phyloP scores from a whole-genome alignment of 495 filamentous ascomycete species.

The Neurospora sp. region DNA sequence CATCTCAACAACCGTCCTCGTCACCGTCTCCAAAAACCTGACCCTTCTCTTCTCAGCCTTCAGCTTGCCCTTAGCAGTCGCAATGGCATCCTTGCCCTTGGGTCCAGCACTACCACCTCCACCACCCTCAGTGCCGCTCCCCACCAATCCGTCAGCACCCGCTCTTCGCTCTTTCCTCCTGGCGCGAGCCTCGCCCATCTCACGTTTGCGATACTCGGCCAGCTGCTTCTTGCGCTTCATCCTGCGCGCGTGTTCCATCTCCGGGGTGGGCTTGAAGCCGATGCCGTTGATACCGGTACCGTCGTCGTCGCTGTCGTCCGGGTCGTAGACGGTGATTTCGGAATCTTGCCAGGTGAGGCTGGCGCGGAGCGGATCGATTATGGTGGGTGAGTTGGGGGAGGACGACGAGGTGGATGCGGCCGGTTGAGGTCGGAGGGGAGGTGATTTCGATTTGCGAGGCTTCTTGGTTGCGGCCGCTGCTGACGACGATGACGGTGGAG shows the following conservation, averaged over 20 bases:
- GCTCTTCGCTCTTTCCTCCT: conserved; percentile 57
- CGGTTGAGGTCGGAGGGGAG: conserved; percentile 19
- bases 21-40: conserved; percentile 23
- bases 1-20: conserved; percentile 4
- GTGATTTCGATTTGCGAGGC: conserved; percentile 30
- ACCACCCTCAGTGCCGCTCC: background rate
- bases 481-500: conserved; percentile 2
- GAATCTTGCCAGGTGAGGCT: conserved; percentile 72
- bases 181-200: conserved; percentile 74
- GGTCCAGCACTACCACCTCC: background rate
- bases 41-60: conserved; percentile 20
- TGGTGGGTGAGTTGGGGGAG: conserved; percentile 8
- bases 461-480: conserved; percentile 15
- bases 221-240: conserved; percentile 74
- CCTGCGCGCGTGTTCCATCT: conserved; percentile 64
- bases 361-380: conserved; percentile 42
- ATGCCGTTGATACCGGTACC: conserved; percentile 81
- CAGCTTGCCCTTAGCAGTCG: conserved; percentile 4
- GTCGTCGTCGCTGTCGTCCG: conserved; percentile 63
- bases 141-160: conserved; percentile 9
- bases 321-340: conserved; percentile 76
- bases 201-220: conserved; percentile 70
- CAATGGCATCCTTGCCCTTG: background rate
- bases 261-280: conserved; percentile 81
- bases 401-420: background rate